Evolutionary conservation across 345 rosid genomes (phyloP), one percentile per base, ranked within the genome.

Genomic region (Passiflora organensis): DNA sequence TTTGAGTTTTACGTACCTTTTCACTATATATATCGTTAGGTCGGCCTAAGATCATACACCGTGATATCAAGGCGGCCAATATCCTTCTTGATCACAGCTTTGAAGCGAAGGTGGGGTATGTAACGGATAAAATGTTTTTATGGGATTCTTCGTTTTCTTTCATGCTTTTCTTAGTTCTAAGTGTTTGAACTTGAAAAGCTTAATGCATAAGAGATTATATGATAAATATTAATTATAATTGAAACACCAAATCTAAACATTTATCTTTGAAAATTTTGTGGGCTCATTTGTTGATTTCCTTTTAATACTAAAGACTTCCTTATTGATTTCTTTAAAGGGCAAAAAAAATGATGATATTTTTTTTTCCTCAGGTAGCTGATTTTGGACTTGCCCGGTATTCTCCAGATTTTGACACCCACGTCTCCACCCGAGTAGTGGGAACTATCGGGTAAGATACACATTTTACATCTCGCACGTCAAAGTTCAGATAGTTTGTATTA

Each of bases 341-440:
- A n/a, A n/a, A n/a, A n/a, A n/a, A 41, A 3, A 18, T 48, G 13
- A 24, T 45, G 25, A 17, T 16, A 21, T 6, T 13, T 23, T 49
- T 32, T 36, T 23, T 43, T 48, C 1, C 48, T 32, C 48, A 67
- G 72, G 62, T 67, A 32, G 52, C 72, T 11, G 72, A 67, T 55
- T 67, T 67, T 54, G 72, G 72, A 55, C 72, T 60, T 14, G 66
- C 72, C 28, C 60, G 55, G 53, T 9, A 48, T 61, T 60, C 48
- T 42, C 17, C 49, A 48, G 72, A 67, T 55, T 48, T 62, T 0
- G 72, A 67, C 15, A 67, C 72, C 18, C 66, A 67, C 23, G 72
- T 67, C 62, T 67, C 72, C 25, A 67, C 72, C n/a, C 44, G 72
- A 49, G 66, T 67, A 18, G 50, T 67, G 62, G 72, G 72, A 32